Percentiles rank a stretch among this genome's conserved stretches.
Conservation (phyloP, 768 basidiomycete species). For the Pleurotus djamor region DNA sequence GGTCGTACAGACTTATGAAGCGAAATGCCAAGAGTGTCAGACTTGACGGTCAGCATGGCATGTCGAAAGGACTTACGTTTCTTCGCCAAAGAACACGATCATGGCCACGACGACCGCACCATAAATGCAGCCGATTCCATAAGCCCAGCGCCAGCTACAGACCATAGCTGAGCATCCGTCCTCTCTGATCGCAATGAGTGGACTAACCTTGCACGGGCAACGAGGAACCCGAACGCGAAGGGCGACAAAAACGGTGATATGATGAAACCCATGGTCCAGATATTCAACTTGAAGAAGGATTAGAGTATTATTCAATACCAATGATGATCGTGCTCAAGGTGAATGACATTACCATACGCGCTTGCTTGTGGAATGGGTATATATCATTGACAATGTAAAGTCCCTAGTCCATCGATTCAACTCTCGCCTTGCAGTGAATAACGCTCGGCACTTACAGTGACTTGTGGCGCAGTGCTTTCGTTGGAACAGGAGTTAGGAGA, state of each 20-base stretch:
- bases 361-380: slow-evolving; percentile 69
- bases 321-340: background rate
- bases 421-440: background rate
- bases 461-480: slow-evolving; percentile 56
- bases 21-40: background rate
- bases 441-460: slow-evolving; percentile 35
- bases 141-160: slow-evolving; percentile 57
- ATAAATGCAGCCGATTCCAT: slow-evolving; percentile 65
- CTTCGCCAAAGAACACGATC: slow-evolving; percentile 60
- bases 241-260: slow-evolving; percentile 64
- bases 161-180: too few relatives aligned
- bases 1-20: slow-evolving; percentile 57
- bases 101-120: slow-evolving; percentile 49
- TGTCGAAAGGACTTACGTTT: slow-evolving; percentile 45
- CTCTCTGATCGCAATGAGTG: background rate
- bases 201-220: slow-evolving; percentile 40
- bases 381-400: slow-evolving; percentile 61
- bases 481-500: slow-evolving; percentile 1
- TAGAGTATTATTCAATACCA: background rate
- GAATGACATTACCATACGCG: slow-evolving; percentile 44
- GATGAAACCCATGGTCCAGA: slow-evolving; percentile 76
- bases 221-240: slow-evolving; percentile 67
- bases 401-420: slow-evolving; percentile 30
- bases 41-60: background rate
- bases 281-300: slow-evolving; percentile 42